phyloP scores from a whole-genome alignment of 441 rosid species.

The Eutrema salsugineum region DNA sequence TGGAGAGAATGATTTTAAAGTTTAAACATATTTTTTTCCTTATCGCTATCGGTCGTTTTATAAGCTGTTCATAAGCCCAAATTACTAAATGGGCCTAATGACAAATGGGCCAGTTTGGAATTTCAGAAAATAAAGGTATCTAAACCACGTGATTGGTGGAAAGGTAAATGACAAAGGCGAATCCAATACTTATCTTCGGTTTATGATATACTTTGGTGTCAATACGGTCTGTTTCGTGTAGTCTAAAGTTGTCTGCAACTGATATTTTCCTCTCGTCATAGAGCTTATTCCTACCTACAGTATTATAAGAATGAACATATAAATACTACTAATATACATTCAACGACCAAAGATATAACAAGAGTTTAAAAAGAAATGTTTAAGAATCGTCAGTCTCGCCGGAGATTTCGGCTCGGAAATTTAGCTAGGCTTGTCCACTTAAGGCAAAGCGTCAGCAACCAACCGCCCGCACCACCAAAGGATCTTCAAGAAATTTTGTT shows the following conservation, averaged over 20 bases:
- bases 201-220: constrained; percentile 8
- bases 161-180: background rate
- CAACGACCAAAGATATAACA: background rate
- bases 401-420: constrained; percentile 29
- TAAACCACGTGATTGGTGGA: constrained; percentile 7
- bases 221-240: constrained; percentile 6
- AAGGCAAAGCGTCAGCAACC: constrained; percentile 22
- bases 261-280: background rate
- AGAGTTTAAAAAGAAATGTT: background rate
- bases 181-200: constrained; percentile 18
- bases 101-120: background rate
- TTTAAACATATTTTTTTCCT: background rate
- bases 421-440: constrained; percentile 29
- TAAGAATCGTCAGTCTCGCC: constrained; percentile 26
- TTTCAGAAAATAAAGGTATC: background rate
- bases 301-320: background rate
- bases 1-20: background rate
- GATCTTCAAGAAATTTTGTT: background rate
- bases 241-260: constrained; percentile 8
- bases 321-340: background rate
- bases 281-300: background rate
- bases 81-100: background rate
- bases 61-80: background rate
- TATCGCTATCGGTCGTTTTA: too few species aligned
- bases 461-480: background rate